Evolutionary conservation across 2,329 filamentous ascomycete genomes (phyloP).

Genomic region (Diaporthe citrichinensis): DNA sequence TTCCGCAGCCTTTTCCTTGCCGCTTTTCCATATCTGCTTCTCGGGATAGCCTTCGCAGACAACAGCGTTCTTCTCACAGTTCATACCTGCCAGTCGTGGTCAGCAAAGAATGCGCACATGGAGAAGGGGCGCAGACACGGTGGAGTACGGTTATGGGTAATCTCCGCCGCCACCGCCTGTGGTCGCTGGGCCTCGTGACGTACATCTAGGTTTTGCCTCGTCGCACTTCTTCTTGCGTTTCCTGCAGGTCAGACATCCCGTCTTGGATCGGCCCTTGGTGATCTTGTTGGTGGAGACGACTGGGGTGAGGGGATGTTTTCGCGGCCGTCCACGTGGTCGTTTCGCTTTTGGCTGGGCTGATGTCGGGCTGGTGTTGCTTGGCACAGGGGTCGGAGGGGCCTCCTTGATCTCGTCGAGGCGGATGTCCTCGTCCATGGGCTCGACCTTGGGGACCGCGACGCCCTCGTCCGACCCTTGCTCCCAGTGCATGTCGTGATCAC

Average conservation of each 20-base stretch:
- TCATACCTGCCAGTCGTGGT: constrained; percentile 70
- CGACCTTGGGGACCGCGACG: constrained; percentile 67
- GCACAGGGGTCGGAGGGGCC: constrained; percentile 53
- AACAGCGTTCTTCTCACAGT: constrained; percentile 94
- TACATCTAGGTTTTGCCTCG: constrained; percentile 77
- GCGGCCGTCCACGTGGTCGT: constrained; percentile 82
- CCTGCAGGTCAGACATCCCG: constrained; percentile 76
- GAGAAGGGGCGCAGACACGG: background rate
- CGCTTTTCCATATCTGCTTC: constrained; percentile 89
- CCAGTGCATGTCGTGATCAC: constrained; percentile 59
- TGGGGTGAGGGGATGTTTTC: constrained; percentile 81
- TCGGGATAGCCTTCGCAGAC: constrained; percentile 92
- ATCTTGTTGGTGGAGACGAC: constrained; percentile 74
- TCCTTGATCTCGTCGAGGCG: constrained; percentile 67
- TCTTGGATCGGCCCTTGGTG: constrained; percentile 82
- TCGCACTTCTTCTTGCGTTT: constrained; percentile 82
- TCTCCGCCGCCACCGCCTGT: background rate
- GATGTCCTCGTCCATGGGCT: constrained; percentile 70
- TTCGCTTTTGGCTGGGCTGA: constrained; percentile 62
- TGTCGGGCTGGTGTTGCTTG: constrained; percentile 44
- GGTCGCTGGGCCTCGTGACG: constrained; percentile 48
- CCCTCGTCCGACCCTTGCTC: constrained; percentile 62
- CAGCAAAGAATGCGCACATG: background rate
- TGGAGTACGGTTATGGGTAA: constrained; percentile 11
- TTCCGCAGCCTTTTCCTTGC: constrained; percentile 81